Percentiles rank a stretch among this genome's conserved stretches.
Evolutionary conservation across 2,329 filamentous ascomycete genomes (phyloP).

Genomic region (Fusarium transvaalense): DNA sequence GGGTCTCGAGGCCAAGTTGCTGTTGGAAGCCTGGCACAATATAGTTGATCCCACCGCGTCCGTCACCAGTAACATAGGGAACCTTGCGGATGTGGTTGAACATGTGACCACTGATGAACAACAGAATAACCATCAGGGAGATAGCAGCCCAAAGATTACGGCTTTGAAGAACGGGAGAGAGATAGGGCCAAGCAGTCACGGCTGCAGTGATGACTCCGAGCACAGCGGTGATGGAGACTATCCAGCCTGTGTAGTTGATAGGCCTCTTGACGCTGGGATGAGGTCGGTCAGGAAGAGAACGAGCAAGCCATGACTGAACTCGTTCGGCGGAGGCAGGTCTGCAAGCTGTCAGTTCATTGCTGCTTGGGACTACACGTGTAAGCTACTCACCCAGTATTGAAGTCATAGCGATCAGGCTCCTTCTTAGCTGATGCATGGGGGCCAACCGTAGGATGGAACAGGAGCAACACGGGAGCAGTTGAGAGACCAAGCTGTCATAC

Average conservation of each 20-base stretch:
- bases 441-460: conserved; percentile 88
- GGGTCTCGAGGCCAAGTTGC: conserved; percentile 94
- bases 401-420: conserved; percentile 85
- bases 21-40: conserved; percentile 93
- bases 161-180: conserved; percentile 86
- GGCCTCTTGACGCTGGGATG: conserved; percentile 85
- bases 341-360: neutral
- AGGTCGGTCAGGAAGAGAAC: conserved; percentile 81
- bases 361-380: too few species aligned
- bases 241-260: conserved; percentile 85
- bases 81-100: conserved; percentile 98
- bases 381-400: conserved; percentile 76
- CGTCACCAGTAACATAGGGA: conserved; percentile 89
- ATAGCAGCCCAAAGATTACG: conserved; percentile 94
- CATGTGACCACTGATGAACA: conserved; percentile 98
- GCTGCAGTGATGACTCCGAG: conserved; percentile 77
- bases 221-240: conserved; percentile 74
- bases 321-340: conserved; percentile 82
- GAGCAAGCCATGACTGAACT: conserved; percentile 81
- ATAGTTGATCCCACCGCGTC: conserved; percentile 87
- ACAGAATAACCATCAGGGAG: conserved; percentile 87
- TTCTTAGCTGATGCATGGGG: conserved; percentile 78
- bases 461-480: conserved; percentile 89
- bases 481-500: conserved; percentile 82
- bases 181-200: conserved; percentile 79